phyloP scores from a whole-genome alignment of 1,284 basidiomycete species.

The Vanrija pseudolonga region DNA sequence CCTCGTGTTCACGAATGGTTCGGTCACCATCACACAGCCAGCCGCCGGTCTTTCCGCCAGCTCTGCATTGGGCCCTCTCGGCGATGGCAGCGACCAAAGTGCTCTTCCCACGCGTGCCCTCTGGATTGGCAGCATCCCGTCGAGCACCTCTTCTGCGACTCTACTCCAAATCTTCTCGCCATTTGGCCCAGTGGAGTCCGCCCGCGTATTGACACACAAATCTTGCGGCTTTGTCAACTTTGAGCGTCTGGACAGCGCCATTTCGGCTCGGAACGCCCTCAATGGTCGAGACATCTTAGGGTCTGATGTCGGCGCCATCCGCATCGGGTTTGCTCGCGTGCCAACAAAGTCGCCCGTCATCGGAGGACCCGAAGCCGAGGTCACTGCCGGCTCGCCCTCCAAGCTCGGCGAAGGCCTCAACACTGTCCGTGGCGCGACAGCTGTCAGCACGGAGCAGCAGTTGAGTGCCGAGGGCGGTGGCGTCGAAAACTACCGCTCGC shows the following conservation, averaged over 20 bases:
- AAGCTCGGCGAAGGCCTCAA: conserved; percentile 66
- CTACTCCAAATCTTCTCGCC: conserved; percentile 82
- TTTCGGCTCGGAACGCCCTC: conserved; percentile 86
- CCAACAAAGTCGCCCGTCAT: conserved; percentile 64
- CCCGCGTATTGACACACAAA: conserved; percentile 90
- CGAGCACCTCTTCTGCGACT: conserved; percentile 84
- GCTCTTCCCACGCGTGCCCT: conserved; percentile 85
- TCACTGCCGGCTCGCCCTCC: conserved; percentile 42
- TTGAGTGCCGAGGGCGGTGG: conserved; percentile 68
- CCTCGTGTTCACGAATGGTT: conserved; percentile 56
- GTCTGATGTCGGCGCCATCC: conserved; percentile 89
- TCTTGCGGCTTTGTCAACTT: conserved; percentile 72
- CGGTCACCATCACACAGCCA: conserved; percentile 30
- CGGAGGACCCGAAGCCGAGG: conserved; percentile 31
- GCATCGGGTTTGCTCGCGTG: conserved; percentile 94
- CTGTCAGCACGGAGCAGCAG: conserved; percentile 85
- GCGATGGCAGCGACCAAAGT: conserved; percentile 24
- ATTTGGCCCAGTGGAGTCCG: conserved; percentile 95
- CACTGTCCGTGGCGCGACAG: conserved; percentile 67
- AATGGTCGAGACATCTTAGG: conserved; percentile 94
- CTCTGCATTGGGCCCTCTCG: conserved; percentile 1
- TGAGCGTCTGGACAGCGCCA: conserved; percentile 92
- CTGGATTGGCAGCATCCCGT: conserved; percentile 94
- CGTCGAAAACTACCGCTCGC: conserved; percentile 90
- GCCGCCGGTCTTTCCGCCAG: conserved; percentile 9